Base-by-base conservation (phyloP, 2,329 filamentous ascomycete species). In the Trichoderma sp. region DNA sequence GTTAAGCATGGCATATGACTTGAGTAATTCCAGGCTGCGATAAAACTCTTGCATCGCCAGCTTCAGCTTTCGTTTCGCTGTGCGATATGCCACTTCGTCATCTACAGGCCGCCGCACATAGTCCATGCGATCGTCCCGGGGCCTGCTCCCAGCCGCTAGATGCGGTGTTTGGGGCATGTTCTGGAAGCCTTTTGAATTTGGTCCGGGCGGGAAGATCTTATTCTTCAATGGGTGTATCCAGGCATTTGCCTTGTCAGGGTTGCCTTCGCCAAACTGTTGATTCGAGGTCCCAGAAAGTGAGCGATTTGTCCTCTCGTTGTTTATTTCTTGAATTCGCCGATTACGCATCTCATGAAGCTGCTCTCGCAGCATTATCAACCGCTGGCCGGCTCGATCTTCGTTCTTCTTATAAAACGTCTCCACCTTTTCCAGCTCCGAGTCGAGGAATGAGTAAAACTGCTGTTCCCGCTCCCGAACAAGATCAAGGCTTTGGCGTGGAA, bases 281-380 rank as follows among this genome's bases (percentile, higher is more conserved):
- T 58, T 53, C 1, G 56, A 47, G 15, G 34, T 11, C 28, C 39
- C 14, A 8, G 51, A 65, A 4, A 62, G 4, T 12, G 68, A 30
- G 71, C 83, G 72, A 73, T 80, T 74, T 72, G 67, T 78, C 73
- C 77, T 83, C 58, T 82, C 78, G 58, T 84, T 82, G 73, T 86
- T 81, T 71, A 94, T 85, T 78, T 98, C 94, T 67, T 91, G 87
- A 32, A 93, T 87, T 26, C 95, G 90, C 15, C 92, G 89, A 79
- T 97, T 94, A 58, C 94, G 89, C 94, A 98, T 97, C 76, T 97
- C 92, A 78, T 97, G 95, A 36, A 99, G 86, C 80, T 99, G 96
- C 66, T 94, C 90, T 56, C 93, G 89, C 61, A 99, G 85, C 4
- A 92, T 80, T 0, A 85, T 83, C 28, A 98, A 83, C 2, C 95